Evolutionary conservation across 371 early-diverging fungal genomes (phyloP), one percentile per base, ranked within the genome.

Genomic region (Saksenaea oblongispora): DNA sequence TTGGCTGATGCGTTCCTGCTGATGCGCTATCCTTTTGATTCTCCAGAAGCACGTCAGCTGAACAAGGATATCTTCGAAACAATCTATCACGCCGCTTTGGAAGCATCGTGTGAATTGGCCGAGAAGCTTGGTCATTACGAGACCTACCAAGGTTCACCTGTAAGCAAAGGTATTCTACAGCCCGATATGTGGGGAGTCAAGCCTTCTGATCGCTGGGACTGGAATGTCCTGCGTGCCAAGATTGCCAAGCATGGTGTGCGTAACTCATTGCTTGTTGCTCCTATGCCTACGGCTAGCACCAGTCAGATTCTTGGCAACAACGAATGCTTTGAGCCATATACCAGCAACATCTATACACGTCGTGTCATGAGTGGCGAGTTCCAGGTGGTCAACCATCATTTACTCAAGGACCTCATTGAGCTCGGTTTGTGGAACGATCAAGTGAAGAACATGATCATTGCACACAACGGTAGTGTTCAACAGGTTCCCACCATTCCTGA

Each of bases 251-350:
- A 91, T 71, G 99, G 99, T 63, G 92, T 97, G n/a, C 92, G 99
- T 58, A 99, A 99, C 86, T 95, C 95, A 24, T 84, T 99, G n/a
- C 79, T 99, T 17, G 87, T 99, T 5, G 98, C 99, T 11, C 98
- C 98, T 3, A 99, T 99, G 99, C 99, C 99, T 13, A 99, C 99
- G 0, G 99, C 99, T 1, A 94, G 95, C 18, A 99, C 99, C 4
- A 97, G 98, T 15, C 99, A 99, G 79, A 98, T 99, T 59, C 87
- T 99, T 42, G 99, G 99, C 28, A 96, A 93, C 85, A 99, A 97
- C 78, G 99, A 99, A 83, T 97, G 98, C 77, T 98, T 99, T 71
- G 99, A 99, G 74, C 99, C 99, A 8, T 98, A 97, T 79, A 98
- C 99, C 0, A 90, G 91, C 78, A 99, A 99, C 82, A 93, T 99